These are phyloP conservation scores for Sporisorium iseilematis-ciliati DNA, from an alignment of 1,284 basidiomycete genomes.

Conservation along the genomic window DNA sequence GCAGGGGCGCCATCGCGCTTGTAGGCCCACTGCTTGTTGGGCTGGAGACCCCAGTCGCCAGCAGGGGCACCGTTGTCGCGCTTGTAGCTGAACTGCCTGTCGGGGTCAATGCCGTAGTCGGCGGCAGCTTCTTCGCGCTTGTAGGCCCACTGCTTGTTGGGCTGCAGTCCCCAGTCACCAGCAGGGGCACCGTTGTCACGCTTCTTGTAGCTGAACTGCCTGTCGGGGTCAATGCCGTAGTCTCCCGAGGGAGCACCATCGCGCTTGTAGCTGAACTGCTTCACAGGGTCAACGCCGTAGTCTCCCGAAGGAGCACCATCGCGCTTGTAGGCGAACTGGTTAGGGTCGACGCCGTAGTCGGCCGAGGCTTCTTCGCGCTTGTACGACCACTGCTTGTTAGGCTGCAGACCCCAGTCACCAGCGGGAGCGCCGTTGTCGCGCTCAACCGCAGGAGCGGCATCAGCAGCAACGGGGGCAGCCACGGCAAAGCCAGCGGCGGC, in stretches of 20 bases:
- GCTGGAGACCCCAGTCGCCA: constrained; percentile 25
- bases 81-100: not conserved
- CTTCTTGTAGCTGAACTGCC: constrained; percentile 27
- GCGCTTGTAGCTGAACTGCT: constrained; percentile 34
- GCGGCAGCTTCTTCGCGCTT: constrained; percentile 31
- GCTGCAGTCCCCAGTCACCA: constrained; percentile 12
- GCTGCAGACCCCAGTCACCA: constrained; percentile 12
- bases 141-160: constrained; percentile 16
- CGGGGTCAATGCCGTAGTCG: constrained; percentile 17
- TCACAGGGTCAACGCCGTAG: constrained; percentile 16
- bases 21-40: constrained; percentile 21
- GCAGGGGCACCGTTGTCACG: constrained; percentile 18
- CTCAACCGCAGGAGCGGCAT: constrained; percentile 30
- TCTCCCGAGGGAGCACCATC: constrained; percentile 17
- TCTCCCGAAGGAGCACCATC: constrained; percentile 25
- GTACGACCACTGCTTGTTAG: constrained; percentile 17
- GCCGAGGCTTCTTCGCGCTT: constrained; percentile 28
- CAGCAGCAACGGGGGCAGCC: constrained; percentile 30
- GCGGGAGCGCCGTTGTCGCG: constrained; percentile 25
- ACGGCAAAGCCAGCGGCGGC: constrained; percentile 33
- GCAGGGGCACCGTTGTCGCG: constrained; percentile 27
- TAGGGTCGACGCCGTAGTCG: constrained; percentile 16
- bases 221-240: constrained; percentile 17
- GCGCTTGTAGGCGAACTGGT: constrained; percentile 5
- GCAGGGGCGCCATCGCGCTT: constrained; percentile 26